Evolutionary conservation across 208 protist genomes (phyloP).

Genomic region (Trypanosoma congolense): DNA sequence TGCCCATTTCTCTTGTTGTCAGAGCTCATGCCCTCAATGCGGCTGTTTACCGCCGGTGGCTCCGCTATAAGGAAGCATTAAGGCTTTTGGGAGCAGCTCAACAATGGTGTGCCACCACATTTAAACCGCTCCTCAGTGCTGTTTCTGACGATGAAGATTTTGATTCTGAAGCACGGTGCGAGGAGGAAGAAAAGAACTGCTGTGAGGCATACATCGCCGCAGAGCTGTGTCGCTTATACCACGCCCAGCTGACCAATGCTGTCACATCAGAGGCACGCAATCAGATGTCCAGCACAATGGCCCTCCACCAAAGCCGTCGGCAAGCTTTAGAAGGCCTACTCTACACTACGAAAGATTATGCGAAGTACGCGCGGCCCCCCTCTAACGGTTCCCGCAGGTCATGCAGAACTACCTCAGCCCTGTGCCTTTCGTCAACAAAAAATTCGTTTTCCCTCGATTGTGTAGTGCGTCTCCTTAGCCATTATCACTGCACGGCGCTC

Average conservation of each 20-base stretch:
- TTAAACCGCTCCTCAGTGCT: not conserved
- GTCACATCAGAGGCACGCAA: not conserved
- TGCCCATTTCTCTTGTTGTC: slow-evolving; percentile 41
- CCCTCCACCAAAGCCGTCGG: slow-evolving; percentile 1
- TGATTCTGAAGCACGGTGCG: slow-evolving; percentile 10
- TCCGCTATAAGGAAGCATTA: slow-evolving; percentile 21
- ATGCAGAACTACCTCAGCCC: not conserved
- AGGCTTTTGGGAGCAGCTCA: slow-evolving; percentile 24
- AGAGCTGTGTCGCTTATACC: slow-evolving; percentile 48
- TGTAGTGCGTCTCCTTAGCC: slow-evolving; percentile 8
- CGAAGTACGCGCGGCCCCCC: not conserved
- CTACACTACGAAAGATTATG: slow-evolving; percentile 12
- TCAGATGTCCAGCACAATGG: slow-evolving; percentile 1
- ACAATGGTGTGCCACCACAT: slow-evolving; percentile 13
- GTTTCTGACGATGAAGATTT: slow-evolving; percentile 5
- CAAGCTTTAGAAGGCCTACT: slow-evolving; percentile 13
- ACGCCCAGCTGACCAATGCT: slow-evolving; percentile 23
- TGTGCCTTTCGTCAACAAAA: slow-evolving; percentile 19
- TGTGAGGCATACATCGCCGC: slow-evolving; percentile 34
- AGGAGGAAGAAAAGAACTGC: slow-evolving; percentile 28
- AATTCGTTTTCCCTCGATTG: slow-evolving; percentile 19
- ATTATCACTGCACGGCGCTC: slow-evolving; percentile 15
- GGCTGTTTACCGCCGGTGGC: slow-evolving; percentile 16
- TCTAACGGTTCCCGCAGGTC: not conserved
- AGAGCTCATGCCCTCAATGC: slow-evolving; percentile 39